These are phyloP conservation scores for Pichia sp. DNA, from an alignment of 1,139 yeast genomes.

Conservation along the genomic window DNA sequence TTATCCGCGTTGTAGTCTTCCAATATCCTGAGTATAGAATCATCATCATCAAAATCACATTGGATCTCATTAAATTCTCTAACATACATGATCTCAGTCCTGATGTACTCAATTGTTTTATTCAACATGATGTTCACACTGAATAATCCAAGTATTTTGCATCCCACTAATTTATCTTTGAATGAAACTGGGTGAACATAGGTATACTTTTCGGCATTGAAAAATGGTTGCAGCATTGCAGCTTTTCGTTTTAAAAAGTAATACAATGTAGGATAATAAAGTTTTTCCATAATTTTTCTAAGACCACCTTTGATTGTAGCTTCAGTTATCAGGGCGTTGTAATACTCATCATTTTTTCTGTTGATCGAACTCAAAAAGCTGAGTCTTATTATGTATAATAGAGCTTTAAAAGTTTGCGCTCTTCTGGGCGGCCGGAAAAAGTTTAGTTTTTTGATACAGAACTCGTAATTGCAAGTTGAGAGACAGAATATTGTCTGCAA, in stretches of 20 bases:
- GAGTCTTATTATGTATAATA: constrained; percentile 14
- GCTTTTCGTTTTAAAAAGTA: constrained; percentile 6
- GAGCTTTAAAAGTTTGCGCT: constrained; percentile 4
- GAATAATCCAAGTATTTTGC: constrained; percentile 11
- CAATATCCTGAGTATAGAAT: background rate
- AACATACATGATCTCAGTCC: background rate
- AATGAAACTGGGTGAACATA: constrained; percentile 14
- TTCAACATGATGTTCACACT: constrained; percentile 8
- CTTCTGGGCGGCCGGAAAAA: constrained; percentile 8
- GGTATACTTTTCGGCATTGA: constrained; percentile 9
- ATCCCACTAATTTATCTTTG: constrained; percentile 14
- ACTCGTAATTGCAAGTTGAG: constrained; percentile 10
- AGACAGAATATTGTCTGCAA: constrained; percentile 10
- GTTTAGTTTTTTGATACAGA: constrained; percentile 1
- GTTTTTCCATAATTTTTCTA: constrained; percentile 7
- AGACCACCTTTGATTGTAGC: constrained; percentile 11
- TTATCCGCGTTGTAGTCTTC: background rate
- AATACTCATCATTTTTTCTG: constrained; percentile 7
- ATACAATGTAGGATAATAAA: constrained; percentile 16
- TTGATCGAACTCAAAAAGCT: constrained; percentile 11
- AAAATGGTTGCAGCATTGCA: constrained; percentile 7
- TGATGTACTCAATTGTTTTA: constrained; percentile 3
- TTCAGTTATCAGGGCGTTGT: constrained; percentile 1
- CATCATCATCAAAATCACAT: background rate
- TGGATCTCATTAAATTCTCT: background rate